Percentiles rank a stretch among this genome's conserved stretches.
These are phyloP conservation scores for Wickerhamiella sergipiensis DNA, from an alignment of 805 yeast species.

Conservation along the genomic window DNA sequence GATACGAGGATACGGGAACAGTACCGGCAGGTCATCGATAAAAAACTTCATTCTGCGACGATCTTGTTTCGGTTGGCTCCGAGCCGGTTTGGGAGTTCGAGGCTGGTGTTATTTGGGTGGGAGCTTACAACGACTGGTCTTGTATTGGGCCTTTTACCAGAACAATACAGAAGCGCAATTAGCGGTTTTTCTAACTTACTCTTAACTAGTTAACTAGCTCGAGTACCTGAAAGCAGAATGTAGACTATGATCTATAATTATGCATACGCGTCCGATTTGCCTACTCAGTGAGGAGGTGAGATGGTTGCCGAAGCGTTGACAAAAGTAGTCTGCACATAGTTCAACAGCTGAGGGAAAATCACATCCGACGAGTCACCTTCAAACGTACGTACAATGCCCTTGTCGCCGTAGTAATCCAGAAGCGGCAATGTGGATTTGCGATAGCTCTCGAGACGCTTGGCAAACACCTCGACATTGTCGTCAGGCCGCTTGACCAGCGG, in stretches of 20 bases:
- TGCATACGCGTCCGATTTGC: too few species aligned
- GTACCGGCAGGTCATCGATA: conserved; percentile 90
- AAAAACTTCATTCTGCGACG: conserved; percentile 46
- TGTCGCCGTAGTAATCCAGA: conserved; percentile 41
- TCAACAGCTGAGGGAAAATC: conserved; percentile 48
- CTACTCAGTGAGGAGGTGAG: not conserved
- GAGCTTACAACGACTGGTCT: too few species aligned
- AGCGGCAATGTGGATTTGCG: conserved; percentile 47
- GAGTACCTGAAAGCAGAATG: too few species aligned
- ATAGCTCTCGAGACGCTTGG: conserved; percentile 51
- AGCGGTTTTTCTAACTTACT: too few species aligned
- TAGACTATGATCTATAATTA: too few species aligned
- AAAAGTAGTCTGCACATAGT: not conserved
- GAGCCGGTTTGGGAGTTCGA: too few species aligned
- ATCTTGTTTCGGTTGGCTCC: too few species aligned
- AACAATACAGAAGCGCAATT: too few species aligned
- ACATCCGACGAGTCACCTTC: conserved; percentile 74
- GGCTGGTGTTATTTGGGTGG: too few species aligned
- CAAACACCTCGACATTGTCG: conserved; percentile 64
- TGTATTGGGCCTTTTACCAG: too few species aligned
- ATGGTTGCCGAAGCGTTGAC: not conserved
- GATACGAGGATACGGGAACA: conserved; percentile 91
- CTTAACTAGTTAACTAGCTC: too few species aligned
- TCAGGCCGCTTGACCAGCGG: conserved; percentile 67
- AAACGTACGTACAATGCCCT: conserved; percentile 41